Evolutionary conservation across 1,139 yeast genomes (phyloP).

Genomic region (Taphrina communis): DNA sequence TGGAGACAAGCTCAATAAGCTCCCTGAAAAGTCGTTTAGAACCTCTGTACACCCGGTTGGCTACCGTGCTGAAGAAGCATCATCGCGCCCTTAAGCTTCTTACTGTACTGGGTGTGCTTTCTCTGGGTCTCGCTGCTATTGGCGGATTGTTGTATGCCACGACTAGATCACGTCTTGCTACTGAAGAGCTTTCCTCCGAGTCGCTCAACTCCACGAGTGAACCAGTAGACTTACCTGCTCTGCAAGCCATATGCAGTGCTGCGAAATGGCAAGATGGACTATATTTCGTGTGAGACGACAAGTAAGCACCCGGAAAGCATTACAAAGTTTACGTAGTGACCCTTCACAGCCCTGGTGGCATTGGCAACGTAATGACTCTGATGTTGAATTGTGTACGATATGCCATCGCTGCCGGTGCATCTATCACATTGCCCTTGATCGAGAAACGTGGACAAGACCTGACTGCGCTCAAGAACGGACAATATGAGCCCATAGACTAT

Average conservation of each 20-base stretch:
- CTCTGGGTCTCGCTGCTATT: not conserved
- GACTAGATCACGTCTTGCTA: not conserved
- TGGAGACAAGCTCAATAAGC: too few species aligned
- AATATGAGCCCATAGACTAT: not conserved
- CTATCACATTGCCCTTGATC: not conserved
- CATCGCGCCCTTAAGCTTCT: too few species aligned
- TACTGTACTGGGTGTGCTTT: not conserved
- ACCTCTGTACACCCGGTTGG: too few species aligned
- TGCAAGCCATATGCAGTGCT: constrained; percentile 8
- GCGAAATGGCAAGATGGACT: constrained; percentile 1
- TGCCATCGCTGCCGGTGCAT: constrained; percentile 14
- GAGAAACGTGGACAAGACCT: constrained; percentile 4
- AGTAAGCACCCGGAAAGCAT: not conserved
- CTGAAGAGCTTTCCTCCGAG: not conserved
- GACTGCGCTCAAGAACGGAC: not conserved
- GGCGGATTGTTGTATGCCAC: not conserved
- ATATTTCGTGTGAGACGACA: constrained; percentile 3
- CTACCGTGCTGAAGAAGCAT: too few species aligned
- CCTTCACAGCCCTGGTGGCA: not conserved
- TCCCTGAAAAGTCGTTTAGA: too few species aligned
- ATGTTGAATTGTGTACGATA: constrained; percentile 3
- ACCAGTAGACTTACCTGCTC: not conserved
- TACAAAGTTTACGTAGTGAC: not conserved
- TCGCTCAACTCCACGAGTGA: not conserved
- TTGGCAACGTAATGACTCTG: constrained; percentile 3